phyloP scores from a whole-genome alignment of 352 stramenopile genomes.

The Blastocystis sp. region DNA sequence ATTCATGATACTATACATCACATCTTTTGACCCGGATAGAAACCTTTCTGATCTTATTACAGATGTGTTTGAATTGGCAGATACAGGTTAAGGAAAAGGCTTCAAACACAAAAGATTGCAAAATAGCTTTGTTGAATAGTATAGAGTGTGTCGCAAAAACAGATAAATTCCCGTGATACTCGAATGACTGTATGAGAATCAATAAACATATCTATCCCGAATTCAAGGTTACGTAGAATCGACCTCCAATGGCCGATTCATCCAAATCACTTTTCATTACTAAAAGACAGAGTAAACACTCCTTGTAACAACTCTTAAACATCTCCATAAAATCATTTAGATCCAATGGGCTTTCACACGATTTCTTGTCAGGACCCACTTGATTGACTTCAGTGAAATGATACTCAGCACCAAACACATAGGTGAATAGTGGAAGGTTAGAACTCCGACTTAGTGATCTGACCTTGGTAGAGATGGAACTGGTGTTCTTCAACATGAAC shows the following conservation, averaged over 20 bases:
- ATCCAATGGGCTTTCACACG: neutral
- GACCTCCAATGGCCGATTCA: neutral
- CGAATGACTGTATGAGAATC: neutral
- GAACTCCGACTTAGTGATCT: neutral
- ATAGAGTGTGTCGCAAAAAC: too few species aligned
- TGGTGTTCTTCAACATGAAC: constrained; percentile 8
- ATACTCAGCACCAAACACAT: constrained; percentile 45
- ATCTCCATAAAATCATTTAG: neutral
- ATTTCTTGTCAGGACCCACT: neutral
- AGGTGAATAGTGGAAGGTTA: neutral
- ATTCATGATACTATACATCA: constrained; percentile 20
- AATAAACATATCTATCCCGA: neutral
- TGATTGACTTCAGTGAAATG: constrained; percentile 3
- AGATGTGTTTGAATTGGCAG: too few species aligned
- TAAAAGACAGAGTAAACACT: constrained; percentile 41
- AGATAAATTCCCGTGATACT: too few species aligned
- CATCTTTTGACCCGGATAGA: too few species aligned
- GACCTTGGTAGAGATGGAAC: neutral
- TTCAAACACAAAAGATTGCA: too few species aligned
- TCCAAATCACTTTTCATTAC: constrained; percentile 28
- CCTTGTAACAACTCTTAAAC: neutral
- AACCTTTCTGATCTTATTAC: too few species aligned
- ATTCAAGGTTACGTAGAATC: constrained; percentile 7
- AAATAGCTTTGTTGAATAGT: too few species aligned
- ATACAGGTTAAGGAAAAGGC: too few species aligned